Evolutionary conservation across 2,329 filamentous ascomycete species (phyloP).

Genomic region (Cordyceps fumosorosea): DNA sequence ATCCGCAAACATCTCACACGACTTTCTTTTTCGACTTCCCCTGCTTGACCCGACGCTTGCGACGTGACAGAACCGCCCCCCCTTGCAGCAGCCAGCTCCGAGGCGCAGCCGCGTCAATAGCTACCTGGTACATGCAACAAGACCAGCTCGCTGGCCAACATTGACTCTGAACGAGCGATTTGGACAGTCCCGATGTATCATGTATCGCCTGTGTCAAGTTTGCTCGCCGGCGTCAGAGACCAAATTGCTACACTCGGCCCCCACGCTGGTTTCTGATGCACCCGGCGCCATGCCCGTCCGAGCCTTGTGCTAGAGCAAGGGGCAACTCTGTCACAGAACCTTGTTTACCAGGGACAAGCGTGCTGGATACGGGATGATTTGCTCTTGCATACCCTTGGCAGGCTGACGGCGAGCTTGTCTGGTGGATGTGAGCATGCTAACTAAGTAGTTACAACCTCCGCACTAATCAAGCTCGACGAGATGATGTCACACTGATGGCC

Average conservation of each 20-base stretch:
- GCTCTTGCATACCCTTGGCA: too few relatives aligned
- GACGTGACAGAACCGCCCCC: not conserved
- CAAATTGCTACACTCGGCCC: not conserved
- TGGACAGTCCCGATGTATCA: not conserved
- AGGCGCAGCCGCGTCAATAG: not conserved
- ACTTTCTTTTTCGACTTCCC: slow-evolving; percentile 1
- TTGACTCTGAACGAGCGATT: not conserved
- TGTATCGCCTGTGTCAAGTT: slow-evolving; percentile 7
- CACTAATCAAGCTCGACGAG: too few relatives aligned
- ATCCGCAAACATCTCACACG: not conserved
- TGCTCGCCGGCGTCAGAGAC: not conserved
- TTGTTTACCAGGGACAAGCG: not conserved
- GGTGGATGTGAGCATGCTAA: too few relatives aligned
- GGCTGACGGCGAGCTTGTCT: too few relatives aligned
- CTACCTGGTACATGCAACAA: not conserved
- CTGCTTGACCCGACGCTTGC: not conserved
- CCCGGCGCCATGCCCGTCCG: not conserved
- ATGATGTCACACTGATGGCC: too few relatives aligned
- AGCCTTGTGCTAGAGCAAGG: not conserved
- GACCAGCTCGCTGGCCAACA: not conserved
- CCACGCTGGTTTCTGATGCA: not conserved
- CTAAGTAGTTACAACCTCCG: too few relatives aligned
- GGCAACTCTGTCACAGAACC: too few relatives aligned
- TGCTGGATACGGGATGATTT: too few relatives aligned
- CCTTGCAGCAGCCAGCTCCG: not conserved